A percentile compares a stretch with the other conserved stretches of the same genome.
Conservation (phyloP, 352 stramenopile species). For the Phytophthora foliorum region DNA sequence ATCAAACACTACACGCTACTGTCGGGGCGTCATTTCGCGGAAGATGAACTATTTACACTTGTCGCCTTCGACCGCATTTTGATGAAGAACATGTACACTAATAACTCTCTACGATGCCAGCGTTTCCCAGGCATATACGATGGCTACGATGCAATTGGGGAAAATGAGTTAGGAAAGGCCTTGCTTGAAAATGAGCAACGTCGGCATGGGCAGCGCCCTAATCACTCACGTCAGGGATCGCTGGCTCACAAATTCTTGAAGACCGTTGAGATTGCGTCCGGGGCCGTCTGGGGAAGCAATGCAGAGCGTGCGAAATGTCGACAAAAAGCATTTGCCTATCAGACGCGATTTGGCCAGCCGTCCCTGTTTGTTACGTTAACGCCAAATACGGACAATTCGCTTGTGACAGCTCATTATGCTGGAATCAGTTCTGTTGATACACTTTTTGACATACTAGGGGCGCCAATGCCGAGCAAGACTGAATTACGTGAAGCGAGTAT, state of each 20-base stretch:
- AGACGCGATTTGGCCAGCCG: no score
- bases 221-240: no score
- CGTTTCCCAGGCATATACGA: conserved; percentile 2
- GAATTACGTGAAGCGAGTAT: neutral
- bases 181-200: conserved; percentile 11
- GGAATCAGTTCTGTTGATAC: neutral
- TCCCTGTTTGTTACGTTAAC: no score
- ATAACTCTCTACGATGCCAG: conserved; percentile 6
- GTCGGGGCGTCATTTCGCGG: conserved; percentile 4
- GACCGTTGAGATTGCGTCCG: no score
- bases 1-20: conserved; percentile 16
- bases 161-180: neutral
- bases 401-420: neutral
- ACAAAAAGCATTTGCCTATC: no score
- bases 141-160: neutral
- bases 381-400: no score
- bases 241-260: no score
- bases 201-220: neutral
- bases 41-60: conserved; percentile 21
- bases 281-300: no score
- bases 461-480: no score
- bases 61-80: conserved; percentile 16
- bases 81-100: conserved; percentile 16
- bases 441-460: conserved; percentile 4
- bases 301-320: no score